Conservation (phyloP, 495 filamentous ascomycete species). For the Daldinia vernicosa region DNA sequence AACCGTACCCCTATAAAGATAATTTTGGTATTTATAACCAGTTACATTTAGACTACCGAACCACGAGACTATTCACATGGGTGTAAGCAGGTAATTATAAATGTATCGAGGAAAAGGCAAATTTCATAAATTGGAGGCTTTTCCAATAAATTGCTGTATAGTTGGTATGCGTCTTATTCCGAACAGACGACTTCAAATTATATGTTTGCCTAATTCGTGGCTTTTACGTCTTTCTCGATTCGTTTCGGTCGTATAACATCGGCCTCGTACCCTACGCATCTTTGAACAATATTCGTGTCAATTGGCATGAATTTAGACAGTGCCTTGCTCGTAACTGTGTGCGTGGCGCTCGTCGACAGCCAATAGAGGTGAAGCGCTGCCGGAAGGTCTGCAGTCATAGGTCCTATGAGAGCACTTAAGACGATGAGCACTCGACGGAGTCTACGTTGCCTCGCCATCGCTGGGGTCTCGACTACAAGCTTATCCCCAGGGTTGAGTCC, state of each 20-base stretch:
- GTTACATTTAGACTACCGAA: not conserved
- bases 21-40: not conserved
- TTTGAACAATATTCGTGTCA: constrained; percentile 13
- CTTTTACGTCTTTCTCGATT: not conserved
- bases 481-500: constrained; percentile 15
- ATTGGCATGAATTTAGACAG: constrained; percentile 44
- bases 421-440: constrained; percentile 51
- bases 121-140: not conserved
- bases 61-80: not conserved
- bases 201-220: not conserved
- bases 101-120: not conserved
- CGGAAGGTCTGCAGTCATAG: constrained; percentile 63
- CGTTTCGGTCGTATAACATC: constrained; percentile 40
- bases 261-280: constrained; percentile 33
- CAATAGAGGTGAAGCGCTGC: constrained; percentile 77
- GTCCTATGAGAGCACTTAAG: constrained; percentile 55
- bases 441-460: constrained; percentile 28
- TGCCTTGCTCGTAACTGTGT: constrained; percentile 11
- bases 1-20: not conserved
- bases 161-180: not conserved
- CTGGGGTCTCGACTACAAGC: not conserved
- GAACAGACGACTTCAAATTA: not conserved
- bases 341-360: constrained; percentile 59
- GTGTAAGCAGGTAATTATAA: not conserved
- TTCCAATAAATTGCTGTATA: not conserved